These are phyloP conservation scores for Ceratobasidium sp. DNA, from an alignment of 1,284 basidiomycete species.

Conservation along the genomic window DNA sequence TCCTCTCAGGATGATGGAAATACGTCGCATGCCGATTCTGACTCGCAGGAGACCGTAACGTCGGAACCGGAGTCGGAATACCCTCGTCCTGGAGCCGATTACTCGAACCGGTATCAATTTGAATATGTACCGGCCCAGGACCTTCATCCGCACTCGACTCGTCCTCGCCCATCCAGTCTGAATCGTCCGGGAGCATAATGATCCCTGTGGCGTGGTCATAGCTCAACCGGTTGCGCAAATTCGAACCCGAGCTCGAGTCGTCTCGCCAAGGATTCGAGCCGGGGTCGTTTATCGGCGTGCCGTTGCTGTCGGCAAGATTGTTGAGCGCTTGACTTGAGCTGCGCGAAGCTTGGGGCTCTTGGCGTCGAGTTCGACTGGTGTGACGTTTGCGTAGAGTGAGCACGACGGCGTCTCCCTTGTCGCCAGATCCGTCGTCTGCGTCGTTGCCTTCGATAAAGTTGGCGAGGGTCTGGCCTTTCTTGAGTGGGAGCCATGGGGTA, in stretches of 20 bases:
- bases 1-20: slow-evolving; percentile 79
- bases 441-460: slow-evolving; percentile 59
- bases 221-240: slow-evolving; percentile 71
- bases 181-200: slow-evolving; percentile 84
- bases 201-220: slow-evolving; percentile 85
- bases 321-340: slow-evolving; percentile 8
- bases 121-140: slow-evolving; percentile 45
- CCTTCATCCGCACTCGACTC: slow-evolving; percentile 60
- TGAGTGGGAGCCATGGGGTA: slow-evolving; percentile 90
- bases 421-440: slow-evolving; percentile 60
- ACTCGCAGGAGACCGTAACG: slow-evolving; percentile 19
- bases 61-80: slow-evolving; percentile 35
- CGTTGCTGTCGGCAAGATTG: slow-evolving; percentile 19
- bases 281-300: slow-evolving; percentile 46
- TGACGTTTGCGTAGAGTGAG: slow-evolving; percentile 68
- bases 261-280: slow-evolving; percentile 47
- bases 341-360: slow-evolving; percentile 29
- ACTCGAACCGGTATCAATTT: slow-evolving; percentile 25
- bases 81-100: slow-evolving; percentile 45
- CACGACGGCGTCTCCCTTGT: slow-evolving; percentile 73
- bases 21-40: slow-evolving; percentile 72
- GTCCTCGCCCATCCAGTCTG: slow-evolving; percentile 71
- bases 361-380: slow-evolving; percentile 18
- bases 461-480: slow-evolving; percentile 79
- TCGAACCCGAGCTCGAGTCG: slow-evolving; percentile 50